These are phyloP conservation scores for Hymenoscyphus scutula DNA, from an alignment of 2,329 filamentous ascomycete genomes.

Conservation along the genomic window DNA sequence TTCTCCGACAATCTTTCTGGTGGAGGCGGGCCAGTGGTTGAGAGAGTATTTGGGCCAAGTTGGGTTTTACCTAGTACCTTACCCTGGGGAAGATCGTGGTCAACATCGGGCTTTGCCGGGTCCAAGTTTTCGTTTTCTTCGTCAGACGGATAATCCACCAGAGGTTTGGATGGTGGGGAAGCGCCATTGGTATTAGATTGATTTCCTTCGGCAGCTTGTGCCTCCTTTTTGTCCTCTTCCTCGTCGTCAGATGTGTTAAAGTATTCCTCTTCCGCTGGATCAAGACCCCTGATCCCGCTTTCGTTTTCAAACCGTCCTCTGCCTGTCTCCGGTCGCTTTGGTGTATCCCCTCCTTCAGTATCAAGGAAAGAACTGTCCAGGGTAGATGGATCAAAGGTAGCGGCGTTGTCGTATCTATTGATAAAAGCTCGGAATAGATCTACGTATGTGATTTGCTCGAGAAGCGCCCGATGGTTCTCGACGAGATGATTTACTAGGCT, in stretches of 20 bases:
- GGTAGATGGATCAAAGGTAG: conserved; percentile 58
- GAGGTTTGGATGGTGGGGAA: conserved; percentile 62
- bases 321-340: conserved; percentile 45
- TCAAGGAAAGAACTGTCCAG: conserved; percentile 70
- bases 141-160: conserved; percentile 92
- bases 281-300: conserved; percentile 72
- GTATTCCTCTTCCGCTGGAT: conserved; percentile 86
- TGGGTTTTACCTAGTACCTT: conserved; percentile 15
- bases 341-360: conserved; percentile 56
- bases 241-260: conserved; percentile 89
- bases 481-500: conserved; percentile 81
- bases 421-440: conserved; percentile 79
- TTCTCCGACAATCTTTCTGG: conserved; percentile 85
- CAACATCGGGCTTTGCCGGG: conserved; percentile 21
- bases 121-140: conserved; percentile 74
- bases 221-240: conserved; percentile 53
- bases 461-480: conserved; percentile 75
- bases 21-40: conserved; percentile 44
- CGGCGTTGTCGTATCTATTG: conserved; percentile 73
- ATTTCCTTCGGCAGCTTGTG: conserved; percentile 41
- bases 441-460: conserved; percentile 76
- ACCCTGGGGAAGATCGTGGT: conserved; percentile 18
- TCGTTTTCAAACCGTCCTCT: conserved; percentile 56
- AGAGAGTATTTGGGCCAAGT: conserved; percentile 23
- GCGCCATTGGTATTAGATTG: conserved; percentile 55